Base-by-base conservation (phyloP, 1,139 yeast species). In the Suhomyces coccinellae region DNA sequence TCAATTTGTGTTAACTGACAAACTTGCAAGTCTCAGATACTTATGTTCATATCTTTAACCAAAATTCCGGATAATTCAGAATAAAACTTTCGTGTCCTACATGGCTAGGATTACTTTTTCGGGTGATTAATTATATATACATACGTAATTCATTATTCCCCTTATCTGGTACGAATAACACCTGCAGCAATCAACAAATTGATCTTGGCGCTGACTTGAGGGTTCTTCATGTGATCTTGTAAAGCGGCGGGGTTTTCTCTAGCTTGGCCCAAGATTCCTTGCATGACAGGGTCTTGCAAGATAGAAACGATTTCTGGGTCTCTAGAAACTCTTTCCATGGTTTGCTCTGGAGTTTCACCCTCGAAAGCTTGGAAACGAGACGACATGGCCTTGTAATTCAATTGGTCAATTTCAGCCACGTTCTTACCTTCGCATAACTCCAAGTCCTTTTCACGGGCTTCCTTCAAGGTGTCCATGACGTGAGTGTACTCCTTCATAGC, bases 181-280 rank as follows among this genome's bases (percentile, higher is more conserved):
- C 99, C 99, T 28, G 99, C 97, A 47, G 97, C 96, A 63, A 91
- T 85, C 69, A 95, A 80, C 62, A 87, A 80, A 66, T 87, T 87
- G 60, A 95, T 84, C 82, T 93, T 95, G 67, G 83, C 85, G 59
- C 84, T 81, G 44, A 95, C 90, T 53, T 84, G 95, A 31, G 99
- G 98, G 70, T 93, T 95, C 76, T 82, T 87, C 97, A 95, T 90
- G 70, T 95, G 99, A 57, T 93, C 98, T 65, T 88, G 95, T 57
- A 95, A 79, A 40, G 99, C 98, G 42, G 96, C 96, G 38, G 99
- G 99, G 65, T 95, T 87, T 51, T 84, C 89, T 67, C 87, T 88
- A 15, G 98, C 99, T 72, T 95, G 99, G 54, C 83, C 85, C 63
- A 95, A 79, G 56, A 95, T 93, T 50, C 93, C 86, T 71, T 90